Percentiles rank a stretch among this genome's conserved stretches.
These are phyloP conservation scores for Chrysanthemum seticuspe DNA, from an alignment of 129 eudicot genomes.

Conservation along the genomic window DNA sequence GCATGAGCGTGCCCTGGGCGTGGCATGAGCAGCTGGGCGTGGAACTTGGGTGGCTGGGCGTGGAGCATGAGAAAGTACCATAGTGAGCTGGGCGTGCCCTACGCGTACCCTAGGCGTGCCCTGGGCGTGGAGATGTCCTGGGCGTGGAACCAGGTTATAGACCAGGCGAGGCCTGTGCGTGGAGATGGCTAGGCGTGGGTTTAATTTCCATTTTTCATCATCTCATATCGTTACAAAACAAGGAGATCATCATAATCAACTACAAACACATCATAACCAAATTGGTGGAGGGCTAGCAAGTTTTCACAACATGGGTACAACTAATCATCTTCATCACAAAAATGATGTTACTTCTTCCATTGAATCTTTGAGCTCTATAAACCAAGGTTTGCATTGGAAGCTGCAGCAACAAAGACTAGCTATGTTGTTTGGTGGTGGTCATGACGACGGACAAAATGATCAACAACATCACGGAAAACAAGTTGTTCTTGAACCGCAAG, in stretches of 20 bases:
- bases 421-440: conserved; percentile 52
- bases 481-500: conserved; percentile 16
- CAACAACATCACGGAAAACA: conserved; percentile 28
- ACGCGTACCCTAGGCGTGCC: no score
- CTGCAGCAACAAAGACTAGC: conserved; percentile 79
- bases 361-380: conserved; percentile 77
- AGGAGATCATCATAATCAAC: conserved; percentile 26
- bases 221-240: conserved; percentile 35
- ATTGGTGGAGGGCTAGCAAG: conserved; percentile 26
- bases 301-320: conserved; percentile 44
- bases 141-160: no score
- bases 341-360: conserved; percentile 58
- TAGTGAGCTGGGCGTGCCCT: no score
- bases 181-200: no score
- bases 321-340: conserved; percentile 18
- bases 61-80: no score
- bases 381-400: conserved; percentile 93
- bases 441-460: conserved; percentile 25
- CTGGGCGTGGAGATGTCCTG: no score
- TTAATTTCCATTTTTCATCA: conserved; percentile 36
- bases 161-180: no score
- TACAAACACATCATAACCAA: conserved; percentile 7
- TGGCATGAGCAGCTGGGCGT: no score
- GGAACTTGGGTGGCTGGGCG: no score
- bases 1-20: no score